Evolutionary conservation across 139 green algal genomes (phyloP).

Genomic region (Mesotaenium endlicherianum): DNA sequence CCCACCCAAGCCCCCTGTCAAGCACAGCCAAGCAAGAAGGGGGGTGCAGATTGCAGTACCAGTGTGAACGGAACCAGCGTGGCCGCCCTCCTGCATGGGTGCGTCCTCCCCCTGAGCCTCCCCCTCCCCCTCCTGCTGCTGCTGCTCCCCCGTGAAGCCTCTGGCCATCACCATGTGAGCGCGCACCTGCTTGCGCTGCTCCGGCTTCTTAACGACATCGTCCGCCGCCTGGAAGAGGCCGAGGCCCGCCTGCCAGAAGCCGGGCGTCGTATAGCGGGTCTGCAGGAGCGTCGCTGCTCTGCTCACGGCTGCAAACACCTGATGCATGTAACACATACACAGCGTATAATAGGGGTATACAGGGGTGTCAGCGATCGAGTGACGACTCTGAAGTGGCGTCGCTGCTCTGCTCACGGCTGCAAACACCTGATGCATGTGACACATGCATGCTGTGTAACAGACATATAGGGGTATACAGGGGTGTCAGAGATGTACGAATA

Average conservation of each 20-base stretch:
- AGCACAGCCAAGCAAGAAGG: too few relatives aligned
- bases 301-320: conserved; percentile 29
- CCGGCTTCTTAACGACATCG: background rate
- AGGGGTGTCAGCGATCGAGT: too few relatives aligned
- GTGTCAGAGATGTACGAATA: too few relatives aligned
- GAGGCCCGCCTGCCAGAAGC: conserved; percentile 38
- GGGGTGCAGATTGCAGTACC: too few relatives aligned
- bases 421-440: conserved; percentile 14
- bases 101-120: too few relatives aligned
- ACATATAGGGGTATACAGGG: too few relatives aligned
- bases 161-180: background rate
- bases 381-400: conserved; percentile 22
- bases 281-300: conserved; percentile 23
- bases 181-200: background rate
- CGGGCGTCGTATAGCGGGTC: conserved; percentile 26
- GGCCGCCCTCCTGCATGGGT: background rate
- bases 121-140: too few relatives aligned
- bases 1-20: too few relatives aligned
- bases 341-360: too few relatives aligned
- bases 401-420: conserved; percentile 8
- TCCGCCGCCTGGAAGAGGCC: conserved; percentile 1
- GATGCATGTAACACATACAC: background rate
- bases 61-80: too few relatives aligned
- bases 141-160: conserved; percentile 7
- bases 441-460: background rate